These are phyloP conservation scores for Colletotrichum eleusines DNA, from an alignment of 2,329 filamentous ascomycete species.

Conservation along the genomic window DNA sequence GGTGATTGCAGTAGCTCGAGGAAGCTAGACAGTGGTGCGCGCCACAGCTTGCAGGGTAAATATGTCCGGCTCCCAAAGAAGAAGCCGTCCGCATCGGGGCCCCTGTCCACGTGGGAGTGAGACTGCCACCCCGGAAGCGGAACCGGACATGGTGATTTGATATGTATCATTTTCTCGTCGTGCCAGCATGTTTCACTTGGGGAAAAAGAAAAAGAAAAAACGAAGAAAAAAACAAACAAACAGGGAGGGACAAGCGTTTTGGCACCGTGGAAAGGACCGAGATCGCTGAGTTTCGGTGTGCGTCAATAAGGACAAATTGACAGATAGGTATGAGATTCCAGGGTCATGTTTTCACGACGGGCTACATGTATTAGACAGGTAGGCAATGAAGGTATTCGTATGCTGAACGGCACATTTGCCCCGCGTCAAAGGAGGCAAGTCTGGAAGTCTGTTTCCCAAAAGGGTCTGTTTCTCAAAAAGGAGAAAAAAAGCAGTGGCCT, in stretches of 20 bases:
- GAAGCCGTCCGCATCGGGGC: conserved; percentile 22
- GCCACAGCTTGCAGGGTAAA: conserved; percentile 22
- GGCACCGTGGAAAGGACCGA: neutral
- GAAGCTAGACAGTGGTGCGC: conserved; percentile 12
- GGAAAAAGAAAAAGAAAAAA: neutral
- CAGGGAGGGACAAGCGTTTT: conserved; percentile 17
- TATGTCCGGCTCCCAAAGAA: conserved; percentile 16
- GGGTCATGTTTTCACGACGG: neutral
- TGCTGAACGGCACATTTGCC: neutral
- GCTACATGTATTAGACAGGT: neutral
- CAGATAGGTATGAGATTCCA: neutral
- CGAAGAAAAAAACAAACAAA: no score
- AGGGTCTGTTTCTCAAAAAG: neutral
- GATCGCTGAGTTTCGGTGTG: neutral
- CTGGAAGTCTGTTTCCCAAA: no score
- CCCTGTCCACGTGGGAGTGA: conserved; percentile 37
- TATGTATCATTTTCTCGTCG: conserved; percentile 2
- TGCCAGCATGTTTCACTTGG: conserved; percentile 33
- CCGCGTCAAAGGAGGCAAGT: neutral
- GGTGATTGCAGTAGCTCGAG: conserved; percentile 10
- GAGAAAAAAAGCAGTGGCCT: neutral
- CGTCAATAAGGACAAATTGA: neutral
- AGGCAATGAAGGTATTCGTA: no score
- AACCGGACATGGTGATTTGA: conserved; percentile 1
- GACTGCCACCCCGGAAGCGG: conserved; percentile 27